Base-by-base conservation (phyloP, 2,329 filamentous ascomycete species). In the Coniochaeta prunicola region DNA sequence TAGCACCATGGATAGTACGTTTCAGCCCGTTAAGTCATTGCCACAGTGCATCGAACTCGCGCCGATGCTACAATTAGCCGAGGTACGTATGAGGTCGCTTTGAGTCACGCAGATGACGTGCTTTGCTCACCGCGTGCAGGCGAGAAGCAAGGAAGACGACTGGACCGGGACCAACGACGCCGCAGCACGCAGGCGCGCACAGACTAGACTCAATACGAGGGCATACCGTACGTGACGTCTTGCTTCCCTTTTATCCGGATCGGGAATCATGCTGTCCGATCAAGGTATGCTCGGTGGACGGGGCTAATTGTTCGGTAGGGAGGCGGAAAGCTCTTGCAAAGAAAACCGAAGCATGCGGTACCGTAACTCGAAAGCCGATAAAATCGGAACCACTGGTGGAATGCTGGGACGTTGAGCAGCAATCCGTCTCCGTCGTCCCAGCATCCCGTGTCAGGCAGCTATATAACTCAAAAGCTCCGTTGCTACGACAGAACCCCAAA, bases 121-220 rank as follows among this genome's bases (percentile, higher is more conserved):
- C 4, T 15, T 36, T 36, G 10, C 33, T 36, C 10, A 59, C 64
- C 36, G 19, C 48, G 28, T 63, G 61, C 48, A 76, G 74, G 74
- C 74, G 15, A 70, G 60, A 66, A 68, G 62, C 59, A 65, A 54
- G 31, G 68, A 76, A 61, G 77, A 79, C 57, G 71, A 78, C 66
- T 79, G 77, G 76, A 78, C 75, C 34, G 77, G 77, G 4, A 73
- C 68, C 26, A 77, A 63, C 17, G 72, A 78, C 69, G 71, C 73
- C 3, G 72, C 70, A 61, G 69, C 69, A 61, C 73, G 77, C 28
- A 70, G 76, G 61, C 65, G 71, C 58, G 70, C 70, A 61, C 77
- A 79, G 67, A 79, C 73, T 60, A 73, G 77, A 67, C 71, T 77
- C 31, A 78, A 77, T 57, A 74, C 72, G 64, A 75, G 76, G 59